phyloP scores from a whole-genome alignment of 2,329 filamentous ascomycete genomes.

The Beauveria sp. region DNA sequence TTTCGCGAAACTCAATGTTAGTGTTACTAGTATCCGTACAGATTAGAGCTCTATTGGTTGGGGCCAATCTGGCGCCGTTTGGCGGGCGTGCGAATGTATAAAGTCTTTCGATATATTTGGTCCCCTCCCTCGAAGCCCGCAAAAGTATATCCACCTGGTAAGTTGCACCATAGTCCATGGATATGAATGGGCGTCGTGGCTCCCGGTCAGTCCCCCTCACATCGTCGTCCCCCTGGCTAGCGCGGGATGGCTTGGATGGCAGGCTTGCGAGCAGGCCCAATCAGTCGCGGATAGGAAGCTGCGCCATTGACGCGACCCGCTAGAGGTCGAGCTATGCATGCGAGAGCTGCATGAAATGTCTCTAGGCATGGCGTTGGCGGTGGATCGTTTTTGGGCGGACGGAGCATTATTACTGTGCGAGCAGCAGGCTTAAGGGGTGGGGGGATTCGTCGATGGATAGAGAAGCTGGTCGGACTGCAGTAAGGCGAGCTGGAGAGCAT shows the following conservation, averaged over 20 bases:
- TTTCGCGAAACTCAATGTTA: background rate
- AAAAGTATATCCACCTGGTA: background rate
- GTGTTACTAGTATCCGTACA: background rate
- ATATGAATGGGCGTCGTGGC: background rate
- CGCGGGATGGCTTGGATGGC: background rate
- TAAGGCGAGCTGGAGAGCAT: background rate
- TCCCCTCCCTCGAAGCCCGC: background rate
- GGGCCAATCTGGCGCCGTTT: background rate
- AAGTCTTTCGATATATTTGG: background rate
- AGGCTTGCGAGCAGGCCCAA: constrained; percentile 1
- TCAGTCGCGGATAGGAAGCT: background rate
- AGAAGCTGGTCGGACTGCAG: background rate
- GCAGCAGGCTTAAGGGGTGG: background rate
- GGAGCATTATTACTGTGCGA: constrained; percentile 3
- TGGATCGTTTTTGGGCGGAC: constrained; percentile 3
- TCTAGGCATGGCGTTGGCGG: constrained; percentile 5
- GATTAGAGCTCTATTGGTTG: background rate
- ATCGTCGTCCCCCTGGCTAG: constrained; percentile 5
- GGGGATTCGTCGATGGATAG: background rate
- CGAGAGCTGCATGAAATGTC: constrained; percentile 10
- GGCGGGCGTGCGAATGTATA: background rate
- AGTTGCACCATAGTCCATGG: background rate
- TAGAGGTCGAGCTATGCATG: constrained; percentile 6
- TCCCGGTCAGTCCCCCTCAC: constrained; percentile 3
- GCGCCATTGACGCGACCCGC: constrained; percentile 7